Percentiles rank a stretch among this genome's conserved stretches.
These are phyloP conservation scores for Phytophthora macrochlamydospora DNA, from an alignment of 352 stramenopile species.

Conservation along the genomic window DNA sequence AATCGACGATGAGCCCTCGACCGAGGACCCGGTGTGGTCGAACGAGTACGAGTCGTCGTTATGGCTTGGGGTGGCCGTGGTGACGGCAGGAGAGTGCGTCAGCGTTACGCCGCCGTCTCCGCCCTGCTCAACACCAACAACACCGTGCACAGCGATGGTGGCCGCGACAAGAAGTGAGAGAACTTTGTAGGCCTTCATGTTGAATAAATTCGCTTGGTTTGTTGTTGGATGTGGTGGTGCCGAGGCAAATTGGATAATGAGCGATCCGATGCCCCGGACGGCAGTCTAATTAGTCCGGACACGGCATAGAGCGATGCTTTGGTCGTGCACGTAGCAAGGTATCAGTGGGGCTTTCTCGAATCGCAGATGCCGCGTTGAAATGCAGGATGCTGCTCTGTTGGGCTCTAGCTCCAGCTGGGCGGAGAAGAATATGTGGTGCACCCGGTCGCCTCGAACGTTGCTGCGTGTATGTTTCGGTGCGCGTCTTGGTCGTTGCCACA, in stretches of 20 bases:
- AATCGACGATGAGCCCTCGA: constrained; percentile 17
- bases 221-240: constrained; percentile 8
- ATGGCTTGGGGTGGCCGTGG: neutral
- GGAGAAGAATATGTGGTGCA: too few species aligned
- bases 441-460: too few species aligned
- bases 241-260: constrained; percentile 28
- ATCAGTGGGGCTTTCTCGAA: too few species aligned
- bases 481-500: too few species aligned
- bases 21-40: constrained; percentile 17
- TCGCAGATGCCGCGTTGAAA: too few species aligned
- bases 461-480: too few species aligned
- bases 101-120: neutral
- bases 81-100: neutral
- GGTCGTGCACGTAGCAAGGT: neutral
- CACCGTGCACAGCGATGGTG: constrained; percentile 16
- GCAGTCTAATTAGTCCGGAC: neutral
- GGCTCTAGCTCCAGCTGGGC: too few species aligned
- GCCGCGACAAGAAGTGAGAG: constrained; percentile 17
- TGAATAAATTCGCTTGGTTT: neutral
- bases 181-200: constrained; percentile 21
- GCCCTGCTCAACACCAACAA: constrained; percentile 14
- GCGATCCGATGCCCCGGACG: neutral
- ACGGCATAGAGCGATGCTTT: neutral
- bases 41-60: constrained; percentile 3
- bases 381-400: too few species aligned